Evolutionary conservation across 805 yeast genomes (phyloP), one percentile per base, ranked within the genome.

Genomic region (Priceomyces castillae): DNA sequence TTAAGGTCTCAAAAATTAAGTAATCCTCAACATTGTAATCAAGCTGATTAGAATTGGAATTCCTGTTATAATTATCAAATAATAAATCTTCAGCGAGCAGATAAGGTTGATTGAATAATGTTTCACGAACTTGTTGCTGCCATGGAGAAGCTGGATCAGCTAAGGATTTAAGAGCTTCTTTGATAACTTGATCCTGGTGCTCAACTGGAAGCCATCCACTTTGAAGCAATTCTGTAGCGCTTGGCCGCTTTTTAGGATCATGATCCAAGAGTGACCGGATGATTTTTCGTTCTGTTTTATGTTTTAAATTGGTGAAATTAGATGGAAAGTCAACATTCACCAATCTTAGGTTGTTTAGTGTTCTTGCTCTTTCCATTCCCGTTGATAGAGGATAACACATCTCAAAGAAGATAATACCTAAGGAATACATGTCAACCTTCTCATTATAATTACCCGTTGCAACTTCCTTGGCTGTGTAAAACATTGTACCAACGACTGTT

Each of bases 391-490:
- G 74, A 59, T 82, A 89, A 22, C 89, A 78, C 99, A 94, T 94
- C 59, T 94, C 99, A 61, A 94, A 94, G 58, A 94, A 89, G 1
- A 94, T 94, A 28, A 94, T 81, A 2, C 99, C 99, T 33, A 94
- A 66, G 0, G 99, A 90, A 60, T 90, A 94, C 86, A 94, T 84
- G 61, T 94, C 99, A 30, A 94, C 95, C 53, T 94, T 94, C 50
- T 87, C 96, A 58, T 92, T 84, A 60, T 94, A 94, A n/a, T 76
- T 70, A 0, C 94, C 94, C 14, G 77, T 72, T 6, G 86, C 70
- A 0, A 92, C 92, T 59, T 94, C 99, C 14, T 80, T 79, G 0
- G 99, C 99, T 37, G 92, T 94, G 58, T 94, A 94, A 25, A 92
- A 75, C 0, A 95, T 83, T 0, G 99, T 94, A 4, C 99, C 99